Evolutionary conservation across 352 stramenopile species (phyloP), one percentile per base, ranked within the genome.

Genomic region (Pythium brachiatum): DNA sequence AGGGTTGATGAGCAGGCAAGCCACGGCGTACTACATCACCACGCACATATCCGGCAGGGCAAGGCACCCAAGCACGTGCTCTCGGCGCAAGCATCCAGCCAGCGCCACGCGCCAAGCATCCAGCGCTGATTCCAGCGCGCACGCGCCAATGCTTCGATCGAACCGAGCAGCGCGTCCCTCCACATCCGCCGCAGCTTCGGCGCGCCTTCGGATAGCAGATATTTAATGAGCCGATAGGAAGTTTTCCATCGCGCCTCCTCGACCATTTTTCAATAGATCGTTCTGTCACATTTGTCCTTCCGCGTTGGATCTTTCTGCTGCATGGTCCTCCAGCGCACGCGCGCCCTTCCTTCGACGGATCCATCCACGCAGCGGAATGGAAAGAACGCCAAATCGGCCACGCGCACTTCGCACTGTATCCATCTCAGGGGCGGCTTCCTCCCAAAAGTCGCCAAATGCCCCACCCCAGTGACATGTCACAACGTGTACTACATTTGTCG

Each of bases 1-100:
- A 70, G 25, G 44, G 50, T 7, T 70, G 64, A 70, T 26, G 23
- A 27, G 41, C 18, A 27, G 7, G 18, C 16, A 29, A 29, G n/a
- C 2, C 4, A 7, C 39, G n/a, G 7, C n/a, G 16, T 4, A 3
- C 39, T 25, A 16, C 39, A 16, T 12, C 39, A 7, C 15, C 39
- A 21, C 41, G 8, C 41, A 18, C 34, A 18, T 9, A n/a, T 18
- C 34, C 13, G 3, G 8, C 41, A 48, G 41, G 12, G 5, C 41
- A 48, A 48, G 41, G 18, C 20, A 13, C 8, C n/a, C 41, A 27
- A 16, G 41, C 41, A 27, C 20, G 20, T n/a, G 41, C 41, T 3
- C 20, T 0, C 9, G 1, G n/a, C 20, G 20, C 41, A 20, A 15
- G n/a, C n/a, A 5, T 21, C 4, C 5, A 34, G 29, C n/a, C 38